phyloP scores from a whole-genome alignment of 164 flowering plant species.

The Malania oleifera region DNA sequence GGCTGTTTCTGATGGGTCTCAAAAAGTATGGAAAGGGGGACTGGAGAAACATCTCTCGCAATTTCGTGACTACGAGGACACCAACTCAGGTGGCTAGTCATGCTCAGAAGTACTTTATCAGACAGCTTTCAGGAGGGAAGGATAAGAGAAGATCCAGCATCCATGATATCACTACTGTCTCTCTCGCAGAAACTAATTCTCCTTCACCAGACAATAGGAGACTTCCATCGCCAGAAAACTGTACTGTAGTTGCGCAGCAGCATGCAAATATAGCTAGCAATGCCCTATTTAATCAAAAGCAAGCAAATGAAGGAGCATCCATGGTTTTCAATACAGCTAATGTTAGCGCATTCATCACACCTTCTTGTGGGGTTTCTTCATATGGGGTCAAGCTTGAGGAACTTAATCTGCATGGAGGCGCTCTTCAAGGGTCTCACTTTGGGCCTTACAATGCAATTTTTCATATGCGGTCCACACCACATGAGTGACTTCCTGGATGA shows the following conservation, averaged over 20 bases:
- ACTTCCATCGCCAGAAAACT: not conserved
- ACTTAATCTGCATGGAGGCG: not conserved
- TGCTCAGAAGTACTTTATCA: too few species aligned
- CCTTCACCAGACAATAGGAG: not conserved
- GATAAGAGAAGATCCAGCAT: not conserved
- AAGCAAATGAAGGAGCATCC: not conserved
- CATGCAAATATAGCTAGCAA: not conserved
- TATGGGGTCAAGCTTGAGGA: not conserved
- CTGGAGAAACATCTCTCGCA: too few species aligned
- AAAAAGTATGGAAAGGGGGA: too few species aligned
- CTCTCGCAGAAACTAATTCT: not conserved
- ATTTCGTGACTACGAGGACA: too few species aligned
- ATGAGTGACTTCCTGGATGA: not conserved
- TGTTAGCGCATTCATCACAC: too few species aligned
- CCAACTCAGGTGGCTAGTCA: too few species aligned
- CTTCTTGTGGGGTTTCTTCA: not conserved
- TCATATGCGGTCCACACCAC: not conserved
- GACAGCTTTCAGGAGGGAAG: too few species aligned
- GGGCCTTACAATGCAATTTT: not conserved
- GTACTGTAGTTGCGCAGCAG: not conserved
- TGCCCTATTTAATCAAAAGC: not conserved
- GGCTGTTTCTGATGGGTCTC: too few species aligned
- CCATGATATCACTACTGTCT: not conserved
- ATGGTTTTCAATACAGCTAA: not conserved
- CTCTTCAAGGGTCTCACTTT: not conserved